Evolutionary conservation across 2,329 filamentous ascomycete genomes (phyloP), one percentile per base, ranked within the genome.

Genomic region (Pseudopithomyces maydicus): DNA sequence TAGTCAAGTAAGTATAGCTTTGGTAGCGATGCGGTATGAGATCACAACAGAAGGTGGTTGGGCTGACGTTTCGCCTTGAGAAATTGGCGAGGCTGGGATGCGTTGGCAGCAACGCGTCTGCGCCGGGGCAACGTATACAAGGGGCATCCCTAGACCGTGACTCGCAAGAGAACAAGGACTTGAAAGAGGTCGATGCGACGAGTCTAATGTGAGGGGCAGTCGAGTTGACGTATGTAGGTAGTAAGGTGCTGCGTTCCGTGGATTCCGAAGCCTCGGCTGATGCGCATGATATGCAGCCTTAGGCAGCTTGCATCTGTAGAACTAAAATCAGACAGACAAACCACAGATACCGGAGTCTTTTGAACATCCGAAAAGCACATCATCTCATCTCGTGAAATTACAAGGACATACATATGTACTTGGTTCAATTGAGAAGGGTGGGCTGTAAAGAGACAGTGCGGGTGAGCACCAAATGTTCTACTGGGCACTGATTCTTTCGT

Each of bases 21-120:
- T 20, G 36, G 14, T 44, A 10, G 38, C 29, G 32, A 23, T 48
- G 35, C 47, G 51, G 20, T 38, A 42, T 47, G 51, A 54, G 50
- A 48, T 46, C 42, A 54, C 52, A 47, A 20, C 46, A 29, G 32
- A 20, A 62, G 68, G 72, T 72, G 71, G 72, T 67, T 74, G 71
- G 72, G 47, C 35, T 39, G 36, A 26, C 20, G 46, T 39, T 61
- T 60, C 58, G 61, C 55, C 60, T 56, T 44, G 47, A 58, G 49
- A 71, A 74, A 64, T 72, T 51, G 56, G 61, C 68, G 71, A 63
- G 72, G 72, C 68, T 74, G 72, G 72, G 66, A 68, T 65, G 62
- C 59, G 63, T 62, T 74, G 71, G 61, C 61, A 45, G n/a, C 42
- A 17, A 47, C 36, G 45, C 56, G 64, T 62, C 69, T 64, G 66